These are phyloP conservation scores for Coemansia sp. DNA, from an alignment of 192 early-diverging fungal genomes.

Conservation along the genomic window DNA sequence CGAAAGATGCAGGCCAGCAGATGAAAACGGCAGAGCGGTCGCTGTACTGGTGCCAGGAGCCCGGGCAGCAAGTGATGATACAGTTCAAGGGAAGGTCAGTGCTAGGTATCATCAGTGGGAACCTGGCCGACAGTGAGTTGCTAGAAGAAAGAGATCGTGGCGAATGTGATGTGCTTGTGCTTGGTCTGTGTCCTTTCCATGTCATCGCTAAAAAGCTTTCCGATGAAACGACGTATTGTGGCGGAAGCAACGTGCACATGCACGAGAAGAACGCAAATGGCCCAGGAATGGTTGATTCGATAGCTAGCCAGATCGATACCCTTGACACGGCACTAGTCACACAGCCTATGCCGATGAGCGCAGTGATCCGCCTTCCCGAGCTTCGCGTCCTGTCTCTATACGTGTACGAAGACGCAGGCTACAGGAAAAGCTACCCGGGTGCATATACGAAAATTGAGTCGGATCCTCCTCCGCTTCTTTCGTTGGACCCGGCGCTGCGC, in stretches of 20 bases:
- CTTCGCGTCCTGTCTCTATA: constrained; percentile 18
- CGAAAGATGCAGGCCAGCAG: neutral
- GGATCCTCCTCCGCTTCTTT: neutral
- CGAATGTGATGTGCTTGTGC: constrained; percentile 10
- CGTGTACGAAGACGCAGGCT: constrained; percentile 15
- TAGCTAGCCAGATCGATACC: neutral
- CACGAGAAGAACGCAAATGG: constrained; percentile 4
- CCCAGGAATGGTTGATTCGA: neutral
- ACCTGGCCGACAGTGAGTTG: neutral
- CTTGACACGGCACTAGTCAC: constrained; percentile 28
- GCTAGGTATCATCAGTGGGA: constrained; percentile 4
- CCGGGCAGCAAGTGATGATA: constrained; percentile 8
- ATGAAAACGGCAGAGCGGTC: neutral
- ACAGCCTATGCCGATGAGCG: constrained; percentile 29
- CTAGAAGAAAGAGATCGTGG: neutral
- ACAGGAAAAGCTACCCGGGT: constrained; percentile 14
- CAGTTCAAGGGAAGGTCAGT: constrained; percentile 16
- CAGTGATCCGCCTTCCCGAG: constrained; percentile 19
- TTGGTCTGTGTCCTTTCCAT: constrained; percentile 43
- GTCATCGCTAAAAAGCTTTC: constrained; percentile 1
- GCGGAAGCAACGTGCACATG: constrained; percentile 23
- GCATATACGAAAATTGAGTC: neutral
- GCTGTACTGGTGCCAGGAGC: constrained; percentile 19
- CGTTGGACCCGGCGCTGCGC: neutral
- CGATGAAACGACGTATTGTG: neutral